phyloP scores from a whole-genome alignment of 345 rosid species.

The Abelmoschus esculentus region DNA sequence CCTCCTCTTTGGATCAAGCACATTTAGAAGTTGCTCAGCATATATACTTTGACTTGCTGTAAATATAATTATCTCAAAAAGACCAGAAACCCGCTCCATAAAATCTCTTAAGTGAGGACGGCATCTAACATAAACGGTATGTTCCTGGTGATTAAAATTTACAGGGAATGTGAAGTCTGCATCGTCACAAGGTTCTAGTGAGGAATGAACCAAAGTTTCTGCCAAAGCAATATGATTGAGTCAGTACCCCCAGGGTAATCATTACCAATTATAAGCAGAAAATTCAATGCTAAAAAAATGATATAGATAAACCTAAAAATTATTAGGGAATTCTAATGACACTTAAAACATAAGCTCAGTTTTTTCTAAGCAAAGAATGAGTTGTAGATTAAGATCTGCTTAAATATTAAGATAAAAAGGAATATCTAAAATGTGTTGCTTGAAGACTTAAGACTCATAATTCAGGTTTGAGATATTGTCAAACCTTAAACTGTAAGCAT shows the following conservation, averaged over 20 bases:
- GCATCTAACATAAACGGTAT: slow-evolving; percentile 80
- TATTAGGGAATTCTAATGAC: background rate
- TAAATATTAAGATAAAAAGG: background rate
- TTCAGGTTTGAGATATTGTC: background rate
- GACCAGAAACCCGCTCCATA: slow-evolving; percentile 74
- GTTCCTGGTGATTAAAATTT: slow-evolving; percentile 72
- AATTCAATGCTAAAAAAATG: background rate
- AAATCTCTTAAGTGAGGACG: slow-evolving; percentile 89
- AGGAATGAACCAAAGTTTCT: slow-evolving; percentile 97
- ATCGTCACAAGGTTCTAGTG: slow-evolving; percentile 74
- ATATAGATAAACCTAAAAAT: background rate
- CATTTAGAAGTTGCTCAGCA: slow-evolving; percentile 92
- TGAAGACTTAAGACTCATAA: background rate
- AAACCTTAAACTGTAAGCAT: background rate
- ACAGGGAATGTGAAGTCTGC: slow-evolving; percentile 94
- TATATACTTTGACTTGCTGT: slow-evolving; percentile 98
- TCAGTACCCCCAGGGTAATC: slow-evolving; percentile 4
- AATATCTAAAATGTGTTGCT: background rate
- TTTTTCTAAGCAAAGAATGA: background rate
- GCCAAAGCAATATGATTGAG: slow-evolving; percentile 18
- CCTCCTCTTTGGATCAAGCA: slow-evolving; percentile 96
- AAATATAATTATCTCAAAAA: slow-evolving; percentile 88
- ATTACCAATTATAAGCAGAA: background rate
- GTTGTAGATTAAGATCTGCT: background rate
- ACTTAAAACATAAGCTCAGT: background rate